Conservation (phyloP, 2,329 filamentous ascomycete genomes). For the Diplodia intermedia region DNA sequence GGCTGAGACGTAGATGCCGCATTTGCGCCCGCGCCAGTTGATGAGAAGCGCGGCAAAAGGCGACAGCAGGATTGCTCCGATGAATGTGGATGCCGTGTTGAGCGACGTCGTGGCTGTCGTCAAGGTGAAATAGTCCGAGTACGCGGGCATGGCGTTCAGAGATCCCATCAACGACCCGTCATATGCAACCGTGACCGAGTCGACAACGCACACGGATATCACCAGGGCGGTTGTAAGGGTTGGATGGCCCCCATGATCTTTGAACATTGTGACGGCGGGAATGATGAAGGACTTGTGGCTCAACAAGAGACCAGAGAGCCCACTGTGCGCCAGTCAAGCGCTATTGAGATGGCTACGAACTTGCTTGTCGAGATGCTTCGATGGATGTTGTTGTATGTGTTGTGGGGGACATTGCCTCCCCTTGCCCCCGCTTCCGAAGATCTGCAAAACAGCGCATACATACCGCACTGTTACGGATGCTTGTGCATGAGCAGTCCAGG, state of each 20-base stretch:
- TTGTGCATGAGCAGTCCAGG: no score
- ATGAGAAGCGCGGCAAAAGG: not conserved
- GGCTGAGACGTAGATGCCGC: conserved; percentile 19
- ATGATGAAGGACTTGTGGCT: no score
- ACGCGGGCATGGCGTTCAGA: conserved; percentile 47
- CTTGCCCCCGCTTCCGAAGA: no score
- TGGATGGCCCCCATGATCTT: not conserved
- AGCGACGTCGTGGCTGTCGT: conserved; percentile 44
- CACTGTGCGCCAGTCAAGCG: not conserved
- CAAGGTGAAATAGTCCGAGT: conserved; percentile 45
- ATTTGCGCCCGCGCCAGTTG: conserved; percentile 13
- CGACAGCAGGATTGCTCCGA: conserved; percentile 37
- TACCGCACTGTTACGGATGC: no score
- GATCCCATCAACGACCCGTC: conserved; percentile 46
- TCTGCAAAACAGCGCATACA: no score
- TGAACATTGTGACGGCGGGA: not conserved
- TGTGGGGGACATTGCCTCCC: no score
- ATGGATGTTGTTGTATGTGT: no score
- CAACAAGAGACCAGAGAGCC: not conserved
- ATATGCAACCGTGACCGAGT: conserved; percentile 43
- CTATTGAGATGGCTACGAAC: no score
- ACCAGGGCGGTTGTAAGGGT: conserved; percentile 39
- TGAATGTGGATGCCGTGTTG: conserved; percentile 41
- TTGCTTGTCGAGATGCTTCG: no score
- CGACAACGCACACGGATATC: conserved; percentile 40